These are phyloP conservation scores for Aspergillus pseudoglaucus DNA, from an alignment of 2,329 filamentous ascomycete genomes.

Conservation along the genomic window DNA sequence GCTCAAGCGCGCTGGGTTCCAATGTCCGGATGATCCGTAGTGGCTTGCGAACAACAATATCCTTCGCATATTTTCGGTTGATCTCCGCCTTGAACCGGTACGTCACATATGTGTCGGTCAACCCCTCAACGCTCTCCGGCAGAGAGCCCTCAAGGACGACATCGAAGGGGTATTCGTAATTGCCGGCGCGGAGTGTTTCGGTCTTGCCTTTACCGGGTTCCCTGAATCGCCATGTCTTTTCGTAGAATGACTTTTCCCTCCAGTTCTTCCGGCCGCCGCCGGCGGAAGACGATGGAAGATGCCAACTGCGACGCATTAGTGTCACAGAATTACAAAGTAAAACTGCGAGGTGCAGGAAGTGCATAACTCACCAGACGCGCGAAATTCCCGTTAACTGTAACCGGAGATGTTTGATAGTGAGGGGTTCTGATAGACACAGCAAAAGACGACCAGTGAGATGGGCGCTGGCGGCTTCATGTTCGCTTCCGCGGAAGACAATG, in stretches of 20 bases:
- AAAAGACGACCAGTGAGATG: conserved; percentile 67
- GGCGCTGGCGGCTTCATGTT: conserved; percentile 69
- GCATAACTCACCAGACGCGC: conserved; percentile 57
- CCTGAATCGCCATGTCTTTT: conserved; percentile 66
- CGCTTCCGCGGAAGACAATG: conserved; percentile 68
- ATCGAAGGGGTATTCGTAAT: conserved; percentile 80
- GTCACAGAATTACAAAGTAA: not conserved
- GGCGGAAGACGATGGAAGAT: conserved; percentile 31
- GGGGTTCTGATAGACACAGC: conserved; percentile 61
- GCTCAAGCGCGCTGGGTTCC: conserved; percentile 67
- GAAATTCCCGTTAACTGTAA: conserved; percentile 65
- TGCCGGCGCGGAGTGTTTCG: conserved; percentile 60
- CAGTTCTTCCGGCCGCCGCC: conserved; percentile 31
- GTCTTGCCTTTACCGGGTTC: conserved; percentile 43
- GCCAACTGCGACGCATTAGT: conserved; percentile 21
- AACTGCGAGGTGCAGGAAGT: not conserved
- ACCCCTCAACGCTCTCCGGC: conserved; percentile 84
- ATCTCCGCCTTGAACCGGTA: conserved; percentile 91
- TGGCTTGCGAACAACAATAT: conserved; percentile 72
- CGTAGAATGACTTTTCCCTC: conserved; percentile 51
- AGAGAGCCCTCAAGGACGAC: conserved; percentile 60
- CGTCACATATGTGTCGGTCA: conserved; percentile 77
- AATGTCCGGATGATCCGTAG: conserved; percentile 71
- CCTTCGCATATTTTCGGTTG: conserved; percentile 82
- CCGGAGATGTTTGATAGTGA: conserved; percentile 67